Base-by-base conservation (phyloP, 2,329 filamentous ascomycete genomes). In the Plectosphaerella plurivora region DNA sequence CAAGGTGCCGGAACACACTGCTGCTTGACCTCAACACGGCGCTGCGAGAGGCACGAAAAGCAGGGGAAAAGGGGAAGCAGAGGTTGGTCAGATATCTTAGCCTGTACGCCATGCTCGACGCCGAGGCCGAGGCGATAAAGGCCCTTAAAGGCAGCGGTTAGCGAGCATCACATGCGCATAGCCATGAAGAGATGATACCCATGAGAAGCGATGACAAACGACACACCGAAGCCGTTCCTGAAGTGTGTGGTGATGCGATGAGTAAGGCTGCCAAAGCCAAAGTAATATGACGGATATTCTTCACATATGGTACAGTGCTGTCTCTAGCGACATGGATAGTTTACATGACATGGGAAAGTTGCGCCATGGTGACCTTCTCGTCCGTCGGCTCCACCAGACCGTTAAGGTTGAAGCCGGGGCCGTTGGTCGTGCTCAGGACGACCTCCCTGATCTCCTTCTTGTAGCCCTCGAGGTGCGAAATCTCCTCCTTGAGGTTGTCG, bases 371-470 rank as follows among this genome's bases (percentile, higher is more conserved):
- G 47, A 87, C 68, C 48, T 71, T 74, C 55, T 83, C 83, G 54
- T 82, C 78, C 5, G 79, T 75, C 50, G 86, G 77, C 62, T 73
- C 83, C 68, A 94, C 88, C 51, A 87, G 83, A 53, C 92, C 93
- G 66, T 83, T 96, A 67, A 99, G 73, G 66, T 86, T 91, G 74
- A 99, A 84, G 0, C 91, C 93, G 1, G 94, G 92, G 2, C 88
- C 86, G 65, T 94, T 80, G 7, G 93, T 96, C 12, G 91, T 91
- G 74, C 89, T 93, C 63, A 99, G 73, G 35, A 97, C 88, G 67
- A 86, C 77, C 66, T 85, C 82, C 61, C 81, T 69, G 41, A 76
- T 67, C 58, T 68, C 68, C 61, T 72, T 74, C 48, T 74, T 68
- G 53, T 70, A 64, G 57, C 67, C 69, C 14, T 57, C 55, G 33